A percentile compares a stretch with the other conserved stretches of the same genome.
phyloP scores from a whole-genome alignment of 1,139 yeast species.

The Candida sanyaensis region DNA sequence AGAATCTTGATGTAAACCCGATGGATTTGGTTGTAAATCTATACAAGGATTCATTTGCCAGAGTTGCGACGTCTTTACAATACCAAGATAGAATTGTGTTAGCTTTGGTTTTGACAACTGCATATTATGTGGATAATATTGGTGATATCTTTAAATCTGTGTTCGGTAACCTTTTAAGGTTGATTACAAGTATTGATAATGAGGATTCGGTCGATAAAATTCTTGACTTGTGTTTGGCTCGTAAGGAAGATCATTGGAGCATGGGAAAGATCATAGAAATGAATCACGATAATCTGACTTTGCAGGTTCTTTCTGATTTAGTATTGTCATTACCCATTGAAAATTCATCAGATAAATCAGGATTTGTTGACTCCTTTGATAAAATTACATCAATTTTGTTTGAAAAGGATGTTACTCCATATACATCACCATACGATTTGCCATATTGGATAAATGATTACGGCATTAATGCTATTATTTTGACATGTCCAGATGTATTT shows the following conservation, averaged over 20 bases:
- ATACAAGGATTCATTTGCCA: constrained; percentile 48
- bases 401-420: constrained; percentile 6
- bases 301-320: constrained; percentile 13
- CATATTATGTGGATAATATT: constrained; percentile 26
- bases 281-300: constrained; percentile 22
- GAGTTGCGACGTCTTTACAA: constrained; percentile 52
- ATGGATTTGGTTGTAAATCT: constrained; percentile 32
- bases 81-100: constrained; percentile 49
- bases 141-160: constrained; percentile 24
- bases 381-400: constrained; percentile 9
- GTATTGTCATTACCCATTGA: constrained; percentile 9
- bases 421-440: constrained; percentile 17
- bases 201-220: constrained; percentile 1
- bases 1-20: constrained; percentile 18
- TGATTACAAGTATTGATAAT: constrained; percentile 5
- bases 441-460: constrained; percentile 20
- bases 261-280: constrained; percentile 7
- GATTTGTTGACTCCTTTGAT: constrained; percentile 17
- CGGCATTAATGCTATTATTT: constrained; percentile 40
- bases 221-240: constrained; percentile 12
- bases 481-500: constrained; percentile 62
- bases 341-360: constrained; percentile 1
- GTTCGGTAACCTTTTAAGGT: constrained; percentile 5
- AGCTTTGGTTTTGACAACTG: constrained; percentile 38
- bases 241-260: constrained; percentile 7